Evolutionary conservation across 345 rosid species (phyloP).

Genomic region (Salix arbutifolia): DNA sequence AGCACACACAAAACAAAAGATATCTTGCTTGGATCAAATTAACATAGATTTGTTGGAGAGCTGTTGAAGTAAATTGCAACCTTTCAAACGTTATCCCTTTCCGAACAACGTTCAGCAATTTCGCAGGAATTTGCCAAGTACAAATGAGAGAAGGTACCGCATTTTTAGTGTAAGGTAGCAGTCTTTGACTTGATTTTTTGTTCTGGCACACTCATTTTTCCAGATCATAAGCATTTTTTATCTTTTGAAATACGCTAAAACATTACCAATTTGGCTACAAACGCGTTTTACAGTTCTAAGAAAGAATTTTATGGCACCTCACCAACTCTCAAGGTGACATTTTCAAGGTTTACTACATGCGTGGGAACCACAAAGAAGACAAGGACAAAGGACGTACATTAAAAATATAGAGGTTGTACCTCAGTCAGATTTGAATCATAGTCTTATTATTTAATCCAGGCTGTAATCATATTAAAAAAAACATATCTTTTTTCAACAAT

Average conservation of each 20-base stretch:
- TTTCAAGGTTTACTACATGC: not conserved
- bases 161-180: not conserved
- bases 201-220: not conserved
- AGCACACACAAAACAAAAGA: too few species aligned
- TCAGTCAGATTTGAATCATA: constrained; percentile 1
- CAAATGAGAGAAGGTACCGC: not conserved
- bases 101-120: too few species aligned
- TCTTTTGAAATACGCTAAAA: not conserved
- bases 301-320: not conserved
- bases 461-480: constrained; percentile 13
- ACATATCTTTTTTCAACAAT: not conserved
- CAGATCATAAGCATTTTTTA: not conserved
- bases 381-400: not conserved
- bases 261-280: not conserved
- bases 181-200: not conserved
- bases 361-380: constrained; percentile 5
- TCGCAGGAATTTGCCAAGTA: not conserved
- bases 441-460: constrained; percentile 20
- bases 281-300: not conserved
- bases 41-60: not conserved
- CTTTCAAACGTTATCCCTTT: not conserved
- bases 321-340: not conserved
- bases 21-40: not conserved
- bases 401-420: not conserved
- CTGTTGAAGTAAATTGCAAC: not conserved